Evolutionary conservation across 768 basidiomycete genomes (phyloP).

Genomic region (Russula lepida): DNA sequence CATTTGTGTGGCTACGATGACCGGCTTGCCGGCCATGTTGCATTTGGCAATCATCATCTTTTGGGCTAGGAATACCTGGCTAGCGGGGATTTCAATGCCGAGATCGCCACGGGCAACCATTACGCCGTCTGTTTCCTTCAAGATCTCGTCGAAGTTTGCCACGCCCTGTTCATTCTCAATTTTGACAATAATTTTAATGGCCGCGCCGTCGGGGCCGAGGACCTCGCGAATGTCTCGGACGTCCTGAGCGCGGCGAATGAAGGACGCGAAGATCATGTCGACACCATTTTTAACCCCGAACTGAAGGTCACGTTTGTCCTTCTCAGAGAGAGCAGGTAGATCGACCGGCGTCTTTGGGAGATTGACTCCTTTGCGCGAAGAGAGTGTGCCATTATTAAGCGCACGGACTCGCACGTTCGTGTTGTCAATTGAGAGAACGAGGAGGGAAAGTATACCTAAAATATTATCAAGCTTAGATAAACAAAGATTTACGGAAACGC

Average conservation of each 20-base stretch:
- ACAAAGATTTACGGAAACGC: conserved; percentile 16
- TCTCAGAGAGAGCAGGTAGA: conserved; percentile 92
- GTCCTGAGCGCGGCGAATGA: conserved; percentile 93
- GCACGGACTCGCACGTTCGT: conserved; percentile 74
- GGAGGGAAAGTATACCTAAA: conserved; percentile 78
- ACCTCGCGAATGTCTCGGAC: conserved; percentile 89
- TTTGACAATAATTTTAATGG: conserved; percentile 98
- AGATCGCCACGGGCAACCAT: conserved; percentile 99
- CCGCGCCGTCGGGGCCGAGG: conserved; percentile 89
- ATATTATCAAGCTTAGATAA: not conserved
- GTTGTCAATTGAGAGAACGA: conserved; percentile 85
- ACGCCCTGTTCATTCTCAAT: conserved; percentile 99
- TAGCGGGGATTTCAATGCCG: conserved; percentile 99
- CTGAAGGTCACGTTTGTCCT: conserved; percentile 91
- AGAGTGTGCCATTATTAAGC: conserved; percentile 85
- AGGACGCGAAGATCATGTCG: conserved; percentile 99
- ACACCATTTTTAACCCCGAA: conserved; percentile 98
- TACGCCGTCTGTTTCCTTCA: conserved; percentile 92
- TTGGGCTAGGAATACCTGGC: conserved; percentile 97
- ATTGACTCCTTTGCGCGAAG: conserved; percentile 98
- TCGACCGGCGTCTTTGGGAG: conserved; percentile 97
- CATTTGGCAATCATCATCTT: conserved; percentile 99
- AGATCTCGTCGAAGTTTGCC: conserved; percentile 96
- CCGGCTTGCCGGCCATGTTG: conserved; percentile 95
- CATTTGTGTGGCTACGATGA: conserved; percentile 99